Conservation (phyloP, 2,329 filamentous ascomycete genomes). For the Leptographium galeiforme region DNA sequence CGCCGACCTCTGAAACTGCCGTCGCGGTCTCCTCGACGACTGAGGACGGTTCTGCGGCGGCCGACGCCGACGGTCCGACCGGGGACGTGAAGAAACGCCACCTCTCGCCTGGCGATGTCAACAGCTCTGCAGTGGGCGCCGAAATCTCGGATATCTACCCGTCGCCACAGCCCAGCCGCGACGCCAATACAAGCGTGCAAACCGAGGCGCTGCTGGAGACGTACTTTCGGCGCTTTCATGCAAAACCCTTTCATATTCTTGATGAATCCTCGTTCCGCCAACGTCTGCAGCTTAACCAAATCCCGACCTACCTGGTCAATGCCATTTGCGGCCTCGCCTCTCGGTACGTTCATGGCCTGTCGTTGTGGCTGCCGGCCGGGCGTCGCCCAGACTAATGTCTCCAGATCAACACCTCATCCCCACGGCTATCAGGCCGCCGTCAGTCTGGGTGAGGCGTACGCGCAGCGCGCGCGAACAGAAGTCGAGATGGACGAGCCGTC, state of each 20-base stretch:
- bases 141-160: neutral
- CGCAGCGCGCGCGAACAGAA: constrained; percentile 51
- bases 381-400: neutral
- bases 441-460: constrained; percentile 58
- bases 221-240: constrained; percentile 68
- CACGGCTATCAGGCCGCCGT: constrained; percentile 55
- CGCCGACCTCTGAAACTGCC: neutral
- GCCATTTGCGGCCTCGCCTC: constrained; percentile 49
- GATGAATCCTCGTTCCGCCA: constrained; percentile 66
- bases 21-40: constrained; percentile 9
- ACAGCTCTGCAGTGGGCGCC: neutral
- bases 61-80: neutral
- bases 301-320: constrained; percentile 40
- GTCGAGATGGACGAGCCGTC: constrained; percentile 72
- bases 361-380: too few relatives aligned
- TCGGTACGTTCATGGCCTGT: constrained; percentile 27
- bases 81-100: neutral
- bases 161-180: constrained; percentile 17
- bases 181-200: constrained; percentile 29
- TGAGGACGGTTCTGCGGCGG: neutral
- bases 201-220: constrained; percentile 57
- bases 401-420: constrained; percentile 57
- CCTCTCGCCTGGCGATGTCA: neutral
- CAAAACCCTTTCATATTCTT: constrained; percentile 69
- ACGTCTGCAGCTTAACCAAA: constrained; percentile 52